These are phyloP conservation scores for Cordyceps pruinosa DNA, from an alignment of 2,329 filamentous ascomycete species.

Conservation along the genomic window DNA sequence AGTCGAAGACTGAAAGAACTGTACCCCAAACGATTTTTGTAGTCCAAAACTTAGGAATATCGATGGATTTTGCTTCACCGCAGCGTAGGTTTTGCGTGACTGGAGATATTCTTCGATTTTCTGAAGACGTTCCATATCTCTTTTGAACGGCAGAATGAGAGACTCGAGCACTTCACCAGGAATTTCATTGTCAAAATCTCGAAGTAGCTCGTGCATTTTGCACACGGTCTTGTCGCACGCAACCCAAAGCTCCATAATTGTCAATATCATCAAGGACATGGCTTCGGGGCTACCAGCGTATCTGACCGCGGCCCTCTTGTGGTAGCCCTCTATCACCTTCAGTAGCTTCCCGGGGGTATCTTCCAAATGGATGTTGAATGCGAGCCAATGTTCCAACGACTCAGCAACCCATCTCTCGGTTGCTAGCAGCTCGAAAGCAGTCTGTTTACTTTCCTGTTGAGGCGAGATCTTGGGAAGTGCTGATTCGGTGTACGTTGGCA, in stretches of 20 bases:
- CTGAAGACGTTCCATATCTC: constrained; percentile 38
- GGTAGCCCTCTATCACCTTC: constrained; percentile 28
- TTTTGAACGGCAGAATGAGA: constrained; percentile 37
- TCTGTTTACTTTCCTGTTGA: neutral
- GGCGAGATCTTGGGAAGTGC: neutral
- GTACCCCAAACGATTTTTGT: neutral
- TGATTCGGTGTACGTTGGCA: neutral
- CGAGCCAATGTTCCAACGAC: constrained; percentile 32
- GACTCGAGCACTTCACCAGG: constrained; percentile 29
- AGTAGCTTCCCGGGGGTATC: constrained; percentile 24
- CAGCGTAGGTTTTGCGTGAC: neutral
- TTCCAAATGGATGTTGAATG: constrained; percentile 13
- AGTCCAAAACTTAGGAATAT: neutral
- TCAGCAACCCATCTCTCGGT: constrained; percentile 43
- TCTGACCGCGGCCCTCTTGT: constrained; percentile 15
- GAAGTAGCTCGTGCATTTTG: constrained; percentile 31
- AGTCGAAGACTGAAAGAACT: neutral
- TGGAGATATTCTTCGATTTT: constrained; percentile 40
- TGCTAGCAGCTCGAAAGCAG: constrained; percentile 23
- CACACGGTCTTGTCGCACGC: constrained; percentile 44
- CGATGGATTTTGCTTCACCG: neutral
- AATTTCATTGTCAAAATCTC: constrained; percentile 40
- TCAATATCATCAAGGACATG: constrained; percentile 48
- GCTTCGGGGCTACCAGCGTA: constrained; percentile 38
- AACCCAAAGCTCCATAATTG: constrained; percentile 50